Base-by-base conservation (phyloP, 78 protist species). In the Goniomonas avonlea region DNA sequence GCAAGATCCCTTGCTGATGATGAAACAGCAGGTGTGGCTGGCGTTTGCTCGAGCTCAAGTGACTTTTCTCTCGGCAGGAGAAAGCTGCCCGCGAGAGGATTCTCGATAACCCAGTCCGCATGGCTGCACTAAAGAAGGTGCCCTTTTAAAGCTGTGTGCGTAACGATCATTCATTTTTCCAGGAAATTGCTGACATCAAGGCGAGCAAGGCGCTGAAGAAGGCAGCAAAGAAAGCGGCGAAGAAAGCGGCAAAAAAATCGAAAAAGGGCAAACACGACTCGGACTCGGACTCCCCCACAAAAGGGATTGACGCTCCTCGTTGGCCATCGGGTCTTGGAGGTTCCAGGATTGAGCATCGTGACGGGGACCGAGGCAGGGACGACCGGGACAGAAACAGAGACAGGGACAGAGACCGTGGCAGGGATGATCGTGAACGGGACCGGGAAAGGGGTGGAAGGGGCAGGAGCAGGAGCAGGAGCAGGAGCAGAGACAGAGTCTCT, bases 71-170 rank as follows among this genome's bases (percentile, higher is more conserved):
- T 2, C 75, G 43, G 13, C 40, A 32, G 25, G 75, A 68, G 56
- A 68, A 68, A 32, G 1, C 27, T 5, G 40, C 7, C 38, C 48
- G 75, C 25, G 75, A 68, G 56, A 23, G n/a, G 13, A 34, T 68
- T 1, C 48, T 68, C 59, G 75, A 68, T 53, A 68, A 68, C 56
- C 75, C 75, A 4, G 59, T 68, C 75, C 38, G 43, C 38, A 34
- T 68, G 0, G 48, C 41, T 4, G 58, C 38, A 53, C 23, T 68
- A 29, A 68, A 68, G 20, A 23, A 63, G 71, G 71, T 38, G 53
- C 53, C 13, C 25, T 13, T 13, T 17, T 13, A 45, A 45, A 45
- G 53, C 53, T 9, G 9, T 13, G 25, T 13, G 53, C 53, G 25
- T 45, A 13, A 17, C 53, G 25, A 9, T 17, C 13, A 17, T 45